Conservation (phyloP, 192 early-diverging fungal genomes). For the Linnemannia schmuckeri region DNA sequence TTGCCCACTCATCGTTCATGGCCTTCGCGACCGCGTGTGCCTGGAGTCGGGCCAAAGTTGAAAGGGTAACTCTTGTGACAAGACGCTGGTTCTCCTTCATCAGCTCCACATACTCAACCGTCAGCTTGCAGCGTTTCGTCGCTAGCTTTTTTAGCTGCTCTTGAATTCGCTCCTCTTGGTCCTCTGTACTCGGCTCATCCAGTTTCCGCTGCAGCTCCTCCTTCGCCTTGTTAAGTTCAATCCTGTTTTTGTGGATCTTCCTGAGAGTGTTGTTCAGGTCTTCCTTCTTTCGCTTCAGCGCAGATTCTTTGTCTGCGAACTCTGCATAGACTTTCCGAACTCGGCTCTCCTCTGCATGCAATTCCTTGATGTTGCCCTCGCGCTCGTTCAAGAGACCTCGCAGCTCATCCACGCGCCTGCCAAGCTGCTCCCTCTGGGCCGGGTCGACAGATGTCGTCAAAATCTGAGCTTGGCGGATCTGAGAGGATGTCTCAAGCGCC, state of each 20-base stretch:
- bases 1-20: conserved; percentile 30
- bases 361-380: conserved; percentile 45
- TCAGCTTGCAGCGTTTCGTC: conserved; percentile 28
- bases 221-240: conserved; percentile 29
- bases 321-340: conserved; percentile 43
- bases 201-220: conserved; percentile 23
- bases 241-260: conserved; percentile 33
- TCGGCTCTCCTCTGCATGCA: conserved; percentile 54
- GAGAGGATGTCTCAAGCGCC: conserved; percentile 26
- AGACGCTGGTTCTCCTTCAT: conserved; percentile 35
- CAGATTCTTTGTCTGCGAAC: conserved; percentile 52
- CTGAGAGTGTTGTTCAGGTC: conserved; percentile 14
- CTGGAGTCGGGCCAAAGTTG: conserved; percentile 50
- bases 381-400: conserved; percentile 36
- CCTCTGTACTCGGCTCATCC: conserved; percentile 33
- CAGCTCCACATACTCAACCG: conserved; percentile 20
- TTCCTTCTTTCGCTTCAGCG: neutral
- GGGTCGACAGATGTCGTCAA: conserved; percentile 47
- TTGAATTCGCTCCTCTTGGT: conserved; percentile 34
- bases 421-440: conserved; percentile 51
- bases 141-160: neutral
- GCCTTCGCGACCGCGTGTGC: conserved; percentile 36
- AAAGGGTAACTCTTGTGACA: conserved; percentile 39
- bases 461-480: conserved; percentile 18
- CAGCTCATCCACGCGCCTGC: conserved; percentile 39